A percentile compares a stretch with the other conserved stretches of the same genome.
phyloP scores from a whole-genome alignment of 805 yeast species.

The Wickerhamiella spandovensis region DNA sequence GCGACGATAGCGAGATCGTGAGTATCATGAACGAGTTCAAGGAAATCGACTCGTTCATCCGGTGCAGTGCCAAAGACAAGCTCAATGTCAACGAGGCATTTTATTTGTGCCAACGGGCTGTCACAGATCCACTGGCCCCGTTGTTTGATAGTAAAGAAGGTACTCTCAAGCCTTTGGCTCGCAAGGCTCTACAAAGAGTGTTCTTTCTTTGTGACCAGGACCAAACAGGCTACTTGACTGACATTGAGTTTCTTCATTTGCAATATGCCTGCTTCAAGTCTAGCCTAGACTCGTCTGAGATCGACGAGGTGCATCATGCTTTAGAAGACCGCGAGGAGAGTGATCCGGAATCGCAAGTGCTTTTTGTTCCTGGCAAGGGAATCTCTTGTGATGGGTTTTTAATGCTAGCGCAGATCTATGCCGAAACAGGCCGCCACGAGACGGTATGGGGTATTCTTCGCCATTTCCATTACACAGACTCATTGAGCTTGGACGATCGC shows the following conservation, averaged over 20 bases:
- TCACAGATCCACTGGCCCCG: slow-evolving; percentile 87
- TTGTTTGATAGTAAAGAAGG: slow-evolving; percentile 86
- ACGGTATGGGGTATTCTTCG: slow-evolving; percentile 93
- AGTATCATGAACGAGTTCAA: slow-evolving; percentile 82
- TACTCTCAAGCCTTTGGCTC: slow-evolving; percentile 60
- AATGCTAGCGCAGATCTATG: slow-evolving; percentile 63
- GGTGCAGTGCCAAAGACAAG: slow-evolving; percentile 75
- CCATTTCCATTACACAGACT: slow-evolving; percentile 81
- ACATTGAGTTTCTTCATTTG: slow-evolving; percentile 51
- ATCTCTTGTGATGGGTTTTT: slow-evolving; percentile 66
- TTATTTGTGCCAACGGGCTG: slow-evolving; percentile 85
- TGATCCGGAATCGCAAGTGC: slow-evolving; percentile 6
- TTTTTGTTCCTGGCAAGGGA: slow-evolving; percentile 30
- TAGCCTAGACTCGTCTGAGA: slow-evolving; percentile 30
- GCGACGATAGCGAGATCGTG: slow-evolving; percentile 61
- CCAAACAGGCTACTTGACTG: slow-evolving; percentile 73
- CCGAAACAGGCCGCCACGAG: slow-evolving; percentile 88
- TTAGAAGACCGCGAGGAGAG: slow-evolving; percentile 24
- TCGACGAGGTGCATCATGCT: slow-evolving; percentile 28
- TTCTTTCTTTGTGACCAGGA: slow-evolving; percentile 78
- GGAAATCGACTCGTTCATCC: slow-evolving; percentile 83
- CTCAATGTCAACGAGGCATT: slow-evolving; percentile 83
- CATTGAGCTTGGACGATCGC: slow-evolving; percentile 68
- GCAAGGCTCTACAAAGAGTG: slow-evolving; percentile 62
- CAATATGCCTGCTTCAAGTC: slow-evolving; percentile 68